Percentiles rank a stretch among this genome's conserved stretches.
phyloP scores from a whole-genome alignment of 2,329 filamentous ascomycete genomes.

The Colletotrichum sublineola region DNA sequence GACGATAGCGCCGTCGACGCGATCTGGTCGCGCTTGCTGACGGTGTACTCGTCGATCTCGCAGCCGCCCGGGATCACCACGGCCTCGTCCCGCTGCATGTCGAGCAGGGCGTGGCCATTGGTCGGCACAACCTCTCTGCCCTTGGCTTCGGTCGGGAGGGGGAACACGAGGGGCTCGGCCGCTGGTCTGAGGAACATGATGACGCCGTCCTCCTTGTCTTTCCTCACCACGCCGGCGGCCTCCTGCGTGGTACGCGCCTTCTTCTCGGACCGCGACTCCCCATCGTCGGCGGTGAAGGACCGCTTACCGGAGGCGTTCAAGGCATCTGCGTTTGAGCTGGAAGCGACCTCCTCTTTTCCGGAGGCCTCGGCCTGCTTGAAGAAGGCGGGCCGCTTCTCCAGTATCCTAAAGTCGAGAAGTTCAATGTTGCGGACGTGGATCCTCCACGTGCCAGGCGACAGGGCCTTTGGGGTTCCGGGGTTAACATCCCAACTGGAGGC shows the following conservation, averaged over 20 bases:
- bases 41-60: conserved; percentile 66
- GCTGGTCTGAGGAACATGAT: conserved; percentile 67
- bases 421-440: conserved; percentile 64
- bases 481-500: conserved; percentile 55
- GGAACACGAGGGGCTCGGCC: conserved; percentile 65
- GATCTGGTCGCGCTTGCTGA: conserved; percentile 70
- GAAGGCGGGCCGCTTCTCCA: conserved; percentile 66
- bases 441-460: conserved; percentile 69
- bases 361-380: conserved; percentile 50
- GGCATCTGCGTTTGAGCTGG: conserved; percentile 50
- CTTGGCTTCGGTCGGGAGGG: conserved; percentile 61
- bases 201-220: conserved; percentile 60
- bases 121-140: conserved; percentile 61
- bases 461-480: conserved; percentile 59
- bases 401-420: conserved; percentile 69
- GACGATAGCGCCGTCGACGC: conserved; percentile 67
- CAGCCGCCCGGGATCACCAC: conserved; percentile 63
- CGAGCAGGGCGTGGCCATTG: conserved; percentile 64
- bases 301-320: conserved; percentile 65
- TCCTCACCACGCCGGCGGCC: conserved; percentile 44
- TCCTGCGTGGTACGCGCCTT: conserved; percentile 56
- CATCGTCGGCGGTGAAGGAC: conserved; percentile 60
- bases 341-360: conserved; percentile 40
- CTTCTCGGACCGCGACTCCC: conserved; percentile 57
- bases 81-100: conserved; percentile 64